Conservation (phyloP, 225 moss, liverwort and hornwort species). For the Neckera pumila region DNA sequence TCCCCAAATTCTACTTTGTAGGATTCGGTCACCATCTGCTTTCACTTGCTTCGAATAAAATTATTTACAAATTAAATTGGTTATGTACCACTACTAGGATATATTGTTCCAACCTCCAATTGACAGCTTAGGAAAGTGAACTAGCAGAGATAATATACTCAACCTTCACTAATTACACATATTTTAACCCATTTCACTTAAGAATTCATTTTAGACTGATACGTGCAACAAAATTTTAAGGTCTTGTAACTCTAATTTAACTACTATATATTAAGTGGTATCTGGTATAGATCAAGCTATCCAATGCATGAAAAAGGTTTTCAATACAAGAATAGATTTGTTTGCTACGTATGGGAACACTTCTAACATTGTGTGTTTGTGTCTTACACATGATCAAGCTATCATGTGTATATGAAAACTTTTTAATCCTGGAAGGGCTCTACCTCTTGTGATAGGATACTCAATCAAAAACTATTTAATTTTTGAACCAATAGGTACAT, state of each 20-base stretch:
- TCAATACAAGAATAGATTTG: neutral
- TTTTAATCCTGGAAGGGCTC: neutral
- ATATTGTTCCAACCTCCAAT: neutral
- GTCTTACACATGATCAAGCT: neutral
- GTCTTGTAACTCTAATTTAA: neutral
- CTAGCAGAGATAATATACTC: neutral
- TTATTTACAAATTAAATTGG: neutral
- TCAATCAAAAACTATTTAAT: neutral
- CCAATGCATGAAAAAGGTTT: neutral
- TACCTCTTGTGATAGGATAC: neutral
- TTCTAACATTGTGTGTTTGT: neutral
- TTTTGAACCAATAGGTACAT: neutral
- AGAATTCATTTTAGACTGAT: neutral
- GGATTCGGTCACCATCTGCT: neutral
- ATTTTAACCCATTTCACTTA: too few species aligned
- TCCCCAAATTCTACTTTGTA: neutral
- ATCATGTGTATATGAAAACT: accelerated
- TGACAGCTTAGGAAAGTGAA: neutral
- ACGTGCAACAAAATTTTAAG: neutral
- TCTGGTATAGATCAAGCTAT: neutral
- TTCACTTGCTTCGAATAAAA: neutral
- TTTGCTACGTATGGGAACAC: neutral
- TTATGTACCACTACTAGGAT: neutral
- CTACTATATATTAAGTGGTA: neutral
- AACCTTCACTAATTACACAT: neutral